Evolutionary conservation across 2,329 filamentous ascomycete species (phyloP), one percentile per base, ranked within the genome.

Genomic region (Venturiaceae sp.): DNA sequence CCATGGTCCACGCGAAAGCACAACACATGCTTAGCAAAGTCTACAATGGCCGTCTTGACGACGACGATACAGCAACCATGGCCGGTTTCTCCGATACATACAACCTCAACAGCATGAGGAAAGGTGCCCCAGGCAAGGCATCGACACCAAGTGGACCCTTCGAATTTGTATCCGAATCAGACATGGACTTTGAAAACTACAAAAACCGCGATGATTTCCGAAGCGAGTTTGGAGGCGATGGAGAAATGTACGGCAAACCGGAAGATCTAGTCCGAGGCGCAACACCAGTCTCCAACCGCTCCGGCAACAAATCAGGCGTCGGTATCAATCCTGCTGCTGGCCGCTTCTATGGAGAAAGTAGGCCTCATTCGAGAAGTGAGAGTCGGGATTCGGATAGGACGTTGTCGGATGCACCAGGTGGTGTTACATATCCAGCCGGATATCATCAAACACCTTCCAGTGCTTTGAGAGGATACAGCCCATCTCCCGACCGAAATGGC

Each of bases 1-100:
- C 92, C 2, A 96, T 97, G 92, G 92, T 97, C 3, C 87, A 95
- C 66, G 87, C 90, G 57, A 95, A 88, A 72, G 90, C 90, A 2
- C 89, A 94, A 66, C 91, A 94, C 60, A 80, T 94, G 41, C 80
- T 99, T 9, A 86, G 87, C n/a, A 83, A 88, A 46, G 80, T 99
- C 54, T 96, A 96, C 70, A 85, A 85, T 26, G 92, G 92, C 11
- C 86, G 92, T 4, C 74, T 95, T 26, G 86, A 90, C 59, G 81
- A 83, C 28, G 79, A 78, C 2, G 79, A 78, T n/a, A 76, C 80
- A 0, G 76, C 79, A 58, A 80, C 85, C 55, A 72, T 78, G 65
- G 86, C 84, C 41, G 87, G 86, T 30, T 92, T 94, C 74, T 92
- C 88, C 32, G 92, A 96, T 67, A 86, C 89, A 30, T 90, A 87